Base-by-base conservation (phyloP, 1,139 yeast species). In the Taphrina pruni region DNA sequence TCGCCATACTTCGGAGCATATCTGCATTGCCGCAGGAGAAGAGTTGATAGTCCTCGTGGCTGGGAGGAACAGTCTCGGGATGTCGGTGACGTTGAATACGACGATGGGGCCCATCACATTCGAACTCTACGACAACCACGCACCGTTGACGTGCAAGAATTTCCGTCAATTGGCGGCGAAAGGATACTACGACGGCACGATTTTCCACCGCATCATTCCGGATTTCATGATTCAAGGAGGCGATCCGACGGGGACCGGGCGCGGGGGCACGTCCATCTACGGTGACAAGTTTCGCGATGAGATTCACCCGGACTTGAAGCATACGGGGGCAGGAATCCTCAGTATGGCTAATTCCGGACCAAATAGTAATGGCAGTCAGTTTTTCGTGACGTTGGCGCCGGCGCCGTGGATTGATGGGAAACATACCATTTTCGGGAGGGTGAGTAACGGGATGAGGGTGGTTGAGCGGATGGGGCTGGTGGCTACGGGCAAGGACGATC, bases 391-490 rank as follows among this genome's bases (percentile, higher is more conserved):
- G 0, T 76, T 85, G 70, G 79, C 79, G 26, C 79, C 81, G 8
- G 75, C 84, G 21, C 83, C 86, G 1, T 82, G 82, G 73, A 78
- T 83, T 69, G 82, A 84, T 72, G 81, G 82, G 26, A 80, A 81
- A 70, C 82, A 81, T 73, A 84, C 86, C 0, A 77, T 86, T n/a
- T 81, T 89, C 73, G 95, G 94, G 1, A 84, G 86, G 72, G 81
- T 88, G 11, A 82, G 80, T 11, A 86, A 84, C 1, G 86, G 86
- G 0, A 81, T 86, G 62, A 78, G 82, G 76, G 83, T 81, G n/a
- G 81, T 86, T 14, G 78, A 83, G 65, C 80, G 82, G 50, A 85
- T 88, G 36, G 79, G 82, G 5, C 83, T 83, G 52, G 82, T 83
- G n/a, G 87, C 85, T 67, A 73, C 84, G 48, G 77, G 78, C 26